These are phyloP conservation scores for Tetradesmus obliquus DNA, from an alignment of 139 green algal species.

Conservation along the genomic window DNA sequence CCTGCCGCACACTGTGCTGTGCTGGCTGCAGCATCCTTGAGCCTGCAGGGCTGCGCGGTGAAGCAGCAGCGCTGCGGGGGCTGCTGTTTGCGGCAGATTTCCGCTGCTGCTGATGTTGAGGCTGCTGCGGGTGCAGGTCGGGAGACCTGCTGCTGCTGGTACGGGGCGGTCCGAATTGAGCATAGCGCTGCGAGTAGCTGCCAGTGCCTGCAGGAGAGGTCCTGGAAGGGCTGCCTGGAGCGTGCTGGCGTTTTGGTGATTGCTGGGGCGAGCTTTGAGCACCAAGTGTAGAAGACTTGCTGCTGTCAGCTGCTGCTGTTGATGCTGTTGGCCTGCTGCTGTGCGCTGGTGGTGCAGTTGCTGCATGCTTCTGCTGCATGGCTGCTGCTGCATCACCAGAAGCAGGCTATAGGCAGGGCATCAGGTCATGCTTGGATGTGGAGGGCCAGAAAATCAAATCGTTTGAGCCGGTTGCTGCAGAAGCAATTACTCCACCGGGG, in stretches of 20 bases:
- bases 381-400: not conserved
- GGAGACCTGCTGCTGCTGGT: not conserved
- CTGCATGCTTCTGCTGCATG: not conserved
- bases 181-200: conserved; percentile 2
- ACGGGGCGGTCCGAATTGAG: not conserved
- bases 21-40: not conserved
- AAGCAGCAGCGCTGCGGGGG: not conserved
- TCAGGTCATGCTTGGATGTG: not conserved
- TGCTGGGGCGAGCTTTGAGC: not conserved
- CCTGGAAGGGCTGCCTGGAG: not conserved
- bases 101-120: not conserved
- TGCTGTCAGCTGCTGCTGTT: not conserved
- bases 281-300: not conserved
- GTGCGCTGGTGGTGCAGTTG: not conserved
- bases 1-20: not conserved
- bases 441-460: not conserved
- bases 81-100: not conserved
- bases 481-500: not conserved
- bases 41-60: not conserved
- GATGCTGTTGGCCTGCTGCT: not conserved
- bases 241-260: not conserved
- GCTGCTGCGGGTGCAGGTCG: not conserved
- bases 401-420: not conserved
- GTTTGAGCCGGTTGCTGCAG: not conserved
- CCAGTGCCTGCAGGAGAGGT: not conserved